A percentile compares a stretch with the other conserved stretches of the same genome.
phyloP scores from a whole-genome alignment of 768 basidiomycete species.

The Hericium alpestre region DNA sequence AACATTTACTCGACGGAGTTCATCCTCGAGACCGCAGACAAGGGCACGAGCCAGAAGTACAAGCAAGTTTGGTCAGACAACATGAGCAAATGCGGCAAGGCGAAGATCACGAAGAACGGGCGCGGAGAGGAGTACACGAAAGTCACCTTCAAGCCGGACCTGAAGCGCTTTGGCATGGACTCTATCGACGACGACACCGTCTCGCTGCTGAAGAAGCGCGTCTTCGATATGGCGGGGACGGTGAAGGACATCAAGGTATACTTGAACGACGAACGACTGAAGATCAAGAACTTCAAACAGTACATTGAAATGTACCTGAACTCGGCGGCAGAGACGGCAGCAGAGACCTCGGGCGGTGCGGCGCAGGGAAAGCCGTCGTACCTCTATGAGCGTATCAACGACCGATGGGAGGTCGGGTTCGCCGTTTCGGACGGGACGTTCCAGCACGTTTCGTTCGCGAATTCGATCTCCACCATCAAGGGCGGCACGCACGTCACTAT shows the following conservation, averaged over 20 bases:
- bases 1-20: constrained; percentile 98
- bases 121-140: constrained; percentile 86
- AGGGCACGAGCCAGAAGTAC: constrained; percentile 78
- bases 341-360: constrained; percentile 67
- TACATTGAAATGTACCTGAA: constrained; percentile 91
- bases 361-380: constrained; percentile 65
- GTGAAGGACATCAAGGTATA: constrained; percentile 87
- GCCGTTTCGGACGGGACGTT: constrained; percentile 86
- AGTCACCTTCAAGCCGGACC: constrained; percentile 88
- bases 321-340: constrained; percentile 60
- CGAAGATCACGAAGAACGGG: constrained; percentile 88
- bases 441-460: constrained; percentile 95
- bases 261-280: constrained; percentile 84
- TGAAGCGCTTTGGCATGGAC: constrained; percentile 86
- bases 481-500: constrained; percentile 88
- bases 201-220: constrained; percentile 82
- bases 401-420: constrained; percentile 93
- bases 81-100: constrained; percentile 78
- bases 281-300: constrained; percentile 92
- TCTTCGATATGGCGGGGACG: constrained; percentile 96
- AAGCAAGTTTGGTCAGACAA: constrained; percentile 91
- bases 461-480: constrained; percentile 93
- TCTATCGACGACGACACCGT: constrained; percentile 85
- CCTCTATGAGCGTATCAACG: constrained; percentile 70
- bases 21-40: constrained; percentile 91